Evolutionary conservation across 2,329 filamentous ascomycete genomes (phyloP).

Genomic region (Ceratocystis papillata): DNA sequence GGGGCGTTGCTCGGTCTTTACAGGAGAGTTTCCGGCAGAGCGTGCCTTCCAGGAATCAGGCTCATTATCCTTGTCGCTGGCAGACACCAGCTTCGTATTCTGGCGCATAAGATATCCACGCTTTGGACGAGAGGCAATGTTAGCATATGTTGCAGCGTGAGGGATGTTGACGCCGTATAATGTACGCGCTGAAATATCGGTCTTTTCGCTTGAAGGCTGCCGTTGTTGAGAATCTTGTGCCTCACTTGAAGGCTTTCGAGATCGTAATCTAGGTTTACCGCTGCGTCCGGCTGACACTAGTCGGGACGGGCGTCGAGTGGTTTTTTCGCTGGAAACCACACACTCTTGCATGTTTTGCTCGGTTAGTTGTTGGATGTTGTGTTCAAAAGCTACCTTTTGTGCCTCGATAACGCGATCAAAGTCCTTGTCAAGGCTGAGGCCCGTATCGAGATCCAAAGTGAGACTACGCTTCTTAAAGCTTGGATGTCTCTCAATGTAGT

Average conservation of each 20-base stretch:
- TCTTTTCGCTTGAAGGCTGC: slow-evolving; percentile 18
- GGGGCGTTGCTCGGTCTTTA: slow-evolving; percentile 61
- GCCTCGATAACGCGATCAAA: slow-evolving; percentile 91
- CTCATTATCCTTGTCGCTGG: slow-evolving; percentile 63
- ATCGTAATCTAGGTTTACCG: background rate
- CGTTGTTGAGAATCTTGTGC: slow-evolving; percentile 3
- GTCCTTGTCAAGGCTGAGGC: slow-evolving; percentile 78
- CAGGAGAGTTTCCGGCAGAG: slow-evolving; percentile 56
- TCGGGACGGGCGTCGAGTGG: slow-evolving; percentile 1
- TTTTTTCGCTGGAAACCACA: slow-evolving; percentile 9
- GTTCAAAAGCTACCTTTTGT: slow-evolving; percentile 73
- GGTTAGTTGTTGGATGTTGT: slow-evolving; percentile 19
- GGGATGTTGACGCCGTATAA: slow-evolving; percentile 20
- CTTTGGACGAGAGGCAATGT: slow-evolving; percentile 54
- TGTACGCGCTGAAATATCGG: slow-evolving; percentile 14
- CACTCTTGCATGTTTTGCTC: background rate
- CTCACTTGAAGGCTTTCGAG: slow-evolving; percentile 14
- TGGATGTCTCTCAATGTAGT: slow-evolving; percentile 50
- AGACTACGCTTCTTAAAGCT: slow-evolving; percentile 76
- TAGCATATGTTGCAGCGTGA: slow-evolving; percentile 42
- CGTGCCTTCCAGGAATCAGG: slow-evolving; percentile 42
- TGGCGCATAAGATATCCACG: slow-evolving; percentile 98
- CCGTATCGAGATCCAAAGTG: slow-evolving; percentile 69
- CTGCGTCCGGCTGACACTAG: slow-evolving; percentile 17
- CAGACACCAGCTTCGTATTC: slow-evolving; percentile 92